Base-by-base conservation (phyloP, 2,329 filamentous ascomycete species). In the Trichoderma semiorbis region DNA sequence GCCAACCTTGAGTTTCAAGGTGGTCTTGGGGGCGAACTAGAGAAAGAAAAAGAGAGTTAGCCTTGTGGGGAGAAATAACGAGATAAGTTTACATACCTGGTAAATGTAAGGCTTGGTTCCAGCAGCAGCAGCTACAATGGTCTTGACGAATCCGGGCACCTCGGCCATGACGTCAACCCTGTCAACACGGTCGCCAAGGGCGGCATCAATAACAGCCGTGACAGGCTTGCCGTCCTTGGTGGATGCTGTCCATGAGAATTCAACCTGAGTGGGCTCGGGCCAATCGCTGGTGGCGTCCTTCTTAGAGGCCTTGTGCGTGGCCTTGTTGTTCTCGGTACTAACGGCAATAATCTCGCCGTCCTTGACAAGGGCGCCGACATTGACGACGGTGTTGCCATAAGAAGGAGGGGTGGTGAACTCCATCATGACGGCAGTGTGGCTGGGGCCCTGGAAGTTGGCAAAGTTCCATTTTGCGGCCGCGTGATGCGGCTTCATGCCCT, bases 401-500 rank as follows among this genome's bases (percentile, higher is more conserved):
- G 95, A 98, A 5, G 93, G 90, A 32, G 96, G 97, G 1, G 96
- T 99, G 47, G 90, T 97, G 82, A 91, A 99, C 82, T 98, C 93
- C 96, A 99, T 99, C 85, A 98, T 86, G 75, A 97, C 84, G 32
- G 95, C 95, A 32, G 95, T 96, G 84, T 94, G 92, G 24, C 86
- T 93, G 26, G 94, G 92, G 16, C 93, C 91, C 80, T 98, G 95
- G 85, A 97, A 97, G 83, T 95, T 90, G 82, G 89, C 87, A 84
- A 98, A 99, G 83, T 96, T 97, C 96, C 96, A 99, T 74, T 89
- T 90, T 34, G 93, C 90, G 73, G 95, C 95, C 72, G 94, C 93
- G 80, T 99, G 97, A 82, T 99, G 96, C 53, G 96, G 96, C 88
- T 99, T 99, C 95, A 98, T 98, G 80, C 95, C 96, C 84, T 98